Conservation (phyloP, 805 yeast genomes). For the Yamadazyma kitorensis region DNA sequence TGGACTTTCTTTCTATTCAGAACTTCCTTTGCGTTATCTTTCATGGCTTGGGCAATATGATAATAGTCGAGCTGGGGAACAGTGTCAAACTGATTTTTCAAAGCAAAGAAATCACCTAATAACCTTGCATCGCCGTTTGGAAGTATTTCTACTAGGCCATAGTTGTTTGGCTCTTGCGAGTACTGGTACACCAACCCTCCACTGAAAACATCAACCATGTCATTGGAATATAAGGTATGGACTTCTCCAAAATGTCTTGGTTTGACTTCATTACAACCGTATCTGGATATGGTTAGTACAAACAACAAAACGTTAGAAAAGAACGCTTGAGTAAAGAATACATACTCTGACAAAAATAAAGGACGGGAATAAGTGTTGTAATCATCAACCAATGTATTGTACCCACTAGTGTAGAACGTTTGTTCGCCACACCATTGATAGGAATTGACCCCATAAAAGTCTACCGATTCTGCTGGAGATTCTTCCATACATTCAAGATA, state of each 20-base stretch:
- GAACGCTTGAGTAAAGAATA: not conserved
- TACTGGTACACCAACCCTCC: constrained; percentile 87
- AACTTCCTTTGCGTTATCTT: constrained; percentile 20
- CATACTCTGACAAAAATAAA: constrained; percentile 73
- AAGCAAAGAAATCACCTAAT: constrained; percentile 41
- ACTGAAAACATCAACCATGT: constrained; percentile 73
- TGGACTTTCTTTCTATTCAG: constrained; percentile 18
- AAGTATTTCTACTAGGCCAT: constrained; percentile 63
- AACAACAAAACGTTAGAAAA: constrained; percentile 31
- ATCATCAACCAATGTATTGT: constrained; percentile 60
- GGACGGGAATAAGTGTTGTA: constrained; percentile 71
- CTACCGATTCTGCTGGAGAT: constrained; percentile 54
- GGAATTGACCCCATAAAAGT: constrained; percentile 78
- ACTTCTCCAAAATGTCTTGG: constrained; percentile 84
- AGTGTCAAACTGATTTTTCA: constrained; percentile 42
- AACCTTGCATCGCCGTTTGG: constrained; percentile 42
- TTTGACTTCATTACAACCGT: constrained; percentile 78
- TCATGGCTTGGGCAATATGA: constrained; percentile 23
- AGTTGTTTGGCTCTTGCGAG: constrained; percentile 74
- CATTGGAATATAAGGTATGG: constrained; percentile 59
- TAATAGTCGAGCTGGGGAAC: constrained; percentile 26
- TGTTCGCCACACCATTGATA: constrained; percentile 90
- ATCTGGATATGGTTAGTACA: constrained; percentile 17
- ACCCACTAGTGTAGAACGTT: constrained; percentile 75
- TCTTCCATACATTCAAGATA: constrained; percentile 75